phyloP scores from a whole-genome alignment of 495 filamentous ascomycete species.

The Lentithecium fluviatile region DNA sequence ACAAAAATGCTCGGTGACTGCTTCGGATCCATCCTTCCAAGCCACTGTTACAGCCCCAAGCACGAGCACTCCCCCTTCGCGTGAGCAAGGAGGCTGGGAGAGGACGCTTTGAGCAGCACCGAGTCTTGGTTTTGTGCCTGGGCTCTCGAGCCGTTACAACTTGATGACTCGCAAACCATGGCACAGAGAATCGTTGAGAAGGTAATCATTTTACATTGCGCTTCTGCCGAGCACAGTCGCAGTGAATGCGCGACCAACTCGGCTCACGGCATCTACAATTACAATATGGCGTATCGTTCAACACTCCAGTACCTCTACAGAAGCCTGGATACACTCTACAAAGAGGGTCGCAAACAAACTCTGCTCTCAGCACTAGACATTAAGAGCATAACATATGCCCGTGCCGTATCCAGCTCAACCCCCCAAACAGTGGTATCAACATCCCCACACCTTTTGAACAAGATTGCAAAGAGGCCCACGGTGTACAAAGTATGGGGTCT shows the following conservation, averaged over 20 bases:
- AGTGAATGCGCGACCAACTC: neutral
- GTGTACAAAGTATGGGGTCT: neutral
- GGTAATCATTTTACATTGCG: neutral
- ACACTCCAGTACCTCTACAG: neutral
- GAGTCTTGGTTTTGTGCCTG: no score
- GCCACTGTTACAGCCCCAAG: no score
- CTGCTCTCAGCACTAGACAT: neutral
- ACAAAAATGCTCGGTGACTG: no score
- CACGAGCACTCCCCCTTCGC: no score
- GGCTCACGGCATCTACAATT: conserved; percentile 1
- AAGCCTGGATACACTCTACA: neutral
- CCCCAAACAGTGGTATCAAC: neutral
- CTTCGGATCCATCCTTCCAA: no score
- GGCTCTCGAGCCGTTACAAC: no score
- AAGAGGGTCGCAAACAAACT: neutral
- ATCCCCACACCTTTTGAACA: neutral
- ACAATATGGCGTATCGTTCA: conserved; percentile 6
- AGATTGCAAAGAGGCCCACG: neutral
- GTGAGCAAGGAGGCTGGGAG: no score
- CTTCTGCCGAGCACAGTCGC: neutral
- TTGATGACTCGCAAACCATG: neutral
- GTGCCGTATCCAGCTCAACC: neutral
- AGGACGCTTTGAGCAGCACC: no score
- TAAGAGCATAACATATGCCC: neutral
- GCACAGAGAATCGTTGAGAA: neutral